Base-by-base conservation (phyloP, 2,329 filamentous ascomycete species). In the Ceratocystis harringtonii region DNA sequence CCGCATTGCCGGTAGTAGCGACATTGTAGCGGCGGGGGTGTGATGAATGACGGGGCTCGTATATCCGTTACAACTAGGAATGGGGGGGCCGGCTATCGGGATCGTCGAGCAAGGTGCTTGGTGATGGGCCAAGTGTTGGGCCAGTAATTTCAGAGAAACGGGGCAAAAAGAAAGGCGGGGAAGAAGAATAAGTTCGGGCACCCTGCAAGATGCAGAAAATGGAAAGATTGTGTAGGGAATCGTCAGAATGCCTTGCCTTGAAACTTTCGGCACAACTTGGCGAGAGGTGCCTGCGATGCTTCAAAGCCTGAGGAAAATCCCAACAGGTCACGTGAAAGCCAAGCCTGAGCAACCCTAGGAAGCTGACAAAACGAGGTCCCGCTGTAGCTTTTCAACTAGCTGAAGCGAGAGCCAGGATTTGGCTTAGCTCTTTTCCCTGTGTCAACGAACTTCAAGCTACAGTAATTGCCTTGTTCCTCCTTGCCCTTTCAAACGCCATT, bases 1-100 rank as follows among this genome's bases (percentile, higher is more conserved):
- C 48, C 65, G 61, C 25, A 66, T 62, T 25, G 52, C 50, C 17
- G 65, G 65, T 61, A 66, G 44, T 57, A 64, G 25, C 32, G 61
- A 66, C 65, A 66, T 66, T 41, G 15, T 60, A 43, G n/a, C 36
- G 45, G 61, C 5, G 43, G 10, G 50, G 36, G 30, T 62, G 45
- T 44, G 12, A 28, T 48, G 19, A 4, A 17, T n/a, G 41, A 22
- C 36, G 36, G 36, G 12, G 36, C 36, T 41, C 10, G 50, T 48
- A n/a, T 30, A 30, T 7, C n/a, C 30, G 48, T 17, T 43, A n/a
- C 17, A 36, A 22, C 12, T 19, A 32, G 17, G 15, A 17, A 22
- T 17, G 28, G 28, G 17, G 7, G 45, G 44, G 44, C 44, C 45
- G n/a, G 45, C 45, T n/a, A 50, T 55, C 45, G 44, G 17, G 19